Percentiles rank a stretch among this genome's conserved stretches.
Evolutionary conservation across 129 eudicot genomes (phyloP).

Genomic region (Tanacetum coccineum): DNA sequence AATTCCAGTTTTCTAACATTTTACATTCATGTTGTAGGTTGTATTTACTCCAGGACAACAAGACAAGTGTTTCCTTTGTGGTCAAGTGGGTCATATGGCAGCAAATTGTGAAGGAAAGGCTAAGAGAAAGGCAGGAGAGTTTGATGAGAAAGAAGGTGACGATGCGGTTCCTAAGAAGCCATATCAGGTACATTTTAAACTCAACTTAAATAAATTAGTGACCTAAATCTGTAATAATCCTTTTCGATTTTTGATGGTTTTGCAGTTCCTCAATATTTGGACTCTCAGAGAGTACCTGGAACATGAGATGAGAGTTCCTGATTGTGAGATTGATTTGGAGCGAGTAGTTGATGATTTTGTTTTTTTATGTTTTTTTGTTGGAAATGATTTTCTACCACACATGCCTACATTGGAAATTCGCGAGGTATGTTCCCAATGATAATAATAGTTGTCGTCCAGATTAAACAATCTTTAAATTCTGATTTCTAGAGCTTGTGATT

Average conservation of each 20-base stretch:
- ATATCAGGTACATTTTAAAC: constrained; percentile 58
- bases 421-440: constrained; percentile 54
- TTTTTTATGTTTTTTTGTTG: constrained; percentile 86
- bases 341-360: constrained; percentile 86
- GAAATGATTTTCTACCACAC: constrained; percentile 93
- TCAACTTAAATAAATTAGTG: background rate
- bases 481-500: background rate
- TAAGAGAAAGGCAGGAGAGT: constrained; percentile 86
- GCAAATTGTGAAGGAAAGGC: constrained; percentile 81
- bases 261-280: constrained; percentile 94
- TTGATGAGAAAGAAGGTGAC: constrained; percentile 76
- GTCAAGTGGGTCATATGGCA: constrained; percentile 91
- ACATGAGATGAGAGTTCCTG: constrained; percentile 69
- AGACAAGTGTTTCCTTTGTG: constrained; percentile 81
- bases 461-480: background rate
- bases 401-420: constrained; percentile 98
- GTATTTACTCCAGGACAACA: constrained; percentile 68
- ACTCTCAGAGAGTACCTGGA: constrained; percentile 89
- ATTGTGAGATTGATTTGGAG: constrained; percentile 69
- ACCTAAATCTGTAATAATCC: background rate
- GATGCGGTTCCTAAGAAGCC: constrained; percentile 68
- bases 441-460: background rate
- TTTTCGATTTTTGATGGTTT: constrained; percentile 12
- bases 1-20: background rate
- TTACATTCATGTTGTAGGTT: constrained; percentile 45